Evolutionary conservation across 495 filamentous ascomycete genomes (phyloP), one percentile per base, ranked within the genome.

Genomic region (Terfezia claveryi): DNA sequence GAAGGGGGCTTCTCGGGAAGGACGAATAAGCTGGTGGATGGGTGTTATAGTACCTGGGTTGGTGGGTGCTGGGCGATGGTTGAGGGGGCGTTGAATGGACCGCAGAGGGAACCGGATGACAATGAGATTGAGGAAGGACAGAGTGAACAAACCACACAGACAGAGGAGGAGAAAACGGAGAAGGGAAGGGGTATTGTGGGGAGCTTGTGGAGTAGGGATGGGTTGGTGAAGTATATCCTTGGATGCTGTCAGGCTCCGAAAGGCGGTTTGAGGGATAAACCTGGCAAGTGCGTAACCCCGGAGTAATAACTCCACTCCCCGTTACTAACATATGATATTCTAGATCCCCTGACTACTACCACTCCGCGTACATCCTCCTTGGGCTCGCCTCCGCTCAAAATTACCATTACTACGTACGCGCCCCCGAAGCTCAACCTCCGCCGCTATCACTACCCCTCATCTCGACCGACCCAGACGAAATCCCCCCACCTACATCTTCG

Each of bases 11-110:
- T 89, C 61, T 77, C 83, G 14, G 91, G 91, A 56, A 78, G 91
- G 59, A 94, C 91, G n/a, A 95, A 96, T 69, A 98, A 98, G 68
- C 74, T 98, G 8, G 88, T 96, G 23, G 91, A 98, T 68, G 91
- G 89, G 51, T 98, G 91, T 67, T 96, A 98, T 69, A 89, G 83
- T 67, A 87, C 93, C 62, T 98, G 91, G 91, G 83, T 94, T 10
- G 91, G 92, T 7, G 83, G 81, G 36, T 95, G 88, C 67, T 98
- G 87, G 81, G 80, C 89, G 38, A 67, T 98, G 57, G 68, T 96
- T 55, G 82, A 94, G 65, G 87, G 85, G n/a, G 80, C 79, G 51
- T 68, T 88, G 38, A 69, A 74, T 55, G 79, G 76, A 4, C 67
- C 70, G 44, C 70, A 38, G 23, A 44, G 53, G 23, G 32, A 38